These are phyloP conservation scores for Vitis hybrid DNA, from an alignment of 177 flowering plant species.

Conservation along the genomic window DNA sequence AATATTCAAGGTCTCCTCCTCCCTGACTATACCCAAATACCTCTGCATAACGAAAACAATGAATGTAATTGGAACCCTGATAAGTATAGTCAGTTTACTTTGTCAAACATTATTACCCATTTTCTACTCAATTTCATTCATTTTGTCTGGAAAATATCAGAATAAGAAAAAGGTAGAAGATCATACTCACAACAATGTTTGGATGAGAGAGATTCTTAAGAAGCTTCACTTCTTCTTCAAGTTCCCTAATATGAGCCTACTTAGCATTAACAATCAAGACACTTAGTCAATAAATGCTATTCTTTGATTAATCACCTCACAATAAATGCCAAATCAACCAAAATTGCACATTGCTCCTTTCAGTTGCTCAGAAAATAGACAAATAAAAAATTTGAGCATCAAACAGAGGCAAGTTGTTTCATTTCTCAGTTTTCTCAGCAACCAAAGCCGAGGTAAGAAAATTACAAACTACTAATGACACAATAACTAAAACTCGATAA, in stretches of 20 bases:
- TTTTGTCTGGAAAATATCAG: not conserved
- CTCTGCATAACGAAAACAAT: conserved; percentile 41
- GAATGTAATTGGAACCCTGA: not conserved
- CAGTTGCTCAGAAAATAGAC: too few species aligned
- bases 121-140: not conserved
- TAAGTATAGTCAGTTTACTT: not conserved
- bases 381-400: too few species aligned
- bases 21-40: conserved; percentile 75
- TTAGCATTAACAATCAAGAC: conserved; percentile 3
- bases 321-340: not conserved
- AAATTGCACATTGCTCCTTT: too few species aligned
- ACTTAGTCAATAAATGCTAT: not conserved
- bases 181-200: conserved; percentile 74
- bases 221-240: conserved; percentile 96
- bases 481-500: not conserved
- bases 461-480: too few species aligned
- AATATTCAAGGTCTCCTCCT: conserved; percentile 65
- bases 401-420: not conserved
- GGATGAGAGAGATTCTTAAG: conserved; percentile 86
- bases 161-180: not conserved
- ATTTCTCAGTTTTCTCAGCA: not conserved
- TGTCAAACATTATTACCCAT: not conserved
- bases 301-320: not conserved
- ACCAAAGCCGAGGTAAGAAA: not conserved
- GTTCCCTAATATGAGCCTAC: conserved; percentile 81